Evolutionary conservation across 2,329 filamentous ascomycete genomes (phyloP), one percentile per base, ranked within the genome.

Genomic region (Dendryphion nanum): DNA sequence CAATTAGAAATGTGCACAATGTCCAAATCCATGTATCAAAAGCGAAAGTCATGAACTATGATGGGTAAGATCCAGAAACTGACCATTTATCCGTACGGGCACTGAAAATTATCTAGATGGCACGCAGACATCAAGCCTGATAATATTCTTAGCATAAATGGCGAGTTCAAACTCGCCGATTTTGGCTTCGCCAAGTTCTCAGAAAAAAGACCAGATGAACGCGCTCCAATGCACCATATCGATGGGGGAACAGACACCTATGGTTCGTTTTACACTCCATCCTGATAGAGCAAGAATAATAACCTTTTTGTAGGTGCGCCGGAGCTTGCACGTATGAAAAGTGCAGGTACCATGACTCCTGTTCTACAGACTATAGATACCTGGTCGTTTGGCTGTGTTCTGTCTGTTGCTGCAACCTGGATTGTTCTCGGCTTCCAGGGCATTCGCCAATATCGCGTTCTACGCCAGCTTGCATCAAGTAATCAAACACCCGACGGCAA

Each of bases 121-220:
- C 67, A 71, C 42, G 57, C 58, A 7, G 70, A 73, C 54, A 53
- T 73, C 37, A 73, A 72, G 38, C 61, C 69, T 8, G 63, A 70
- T 34, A 72, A 72, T 30, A 68, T 72, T 32, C 62, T 72, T 42
- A 50, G 39, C 2, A 54, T 70, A 1, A 32, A 51, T 3, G 58
- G 48, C 3, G 36, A 54, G 2, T 66, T 64, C 37, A 69, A 70
- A 39, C 48, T 71, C 0, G 63, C 65, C 1, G 68, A 70, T 37
- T 62, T 57, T 5, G 67, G 67, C 0, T 66, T 64, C 35, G 55
- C 63, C 0, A 50, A 38, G 17, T 64, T 66, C 18, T 26, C 24
- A 17, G 24, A 24, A 12, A 35, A 23, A 13, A 44, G 14, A n/a
- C 1, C 40, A 26, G n/a, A 37, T 20, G 16, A 44, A 33, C n/a